Base-by-base conservation (phyloP, 768 basidiomycete species). In the Rhodotorula babjevae region DNA sequence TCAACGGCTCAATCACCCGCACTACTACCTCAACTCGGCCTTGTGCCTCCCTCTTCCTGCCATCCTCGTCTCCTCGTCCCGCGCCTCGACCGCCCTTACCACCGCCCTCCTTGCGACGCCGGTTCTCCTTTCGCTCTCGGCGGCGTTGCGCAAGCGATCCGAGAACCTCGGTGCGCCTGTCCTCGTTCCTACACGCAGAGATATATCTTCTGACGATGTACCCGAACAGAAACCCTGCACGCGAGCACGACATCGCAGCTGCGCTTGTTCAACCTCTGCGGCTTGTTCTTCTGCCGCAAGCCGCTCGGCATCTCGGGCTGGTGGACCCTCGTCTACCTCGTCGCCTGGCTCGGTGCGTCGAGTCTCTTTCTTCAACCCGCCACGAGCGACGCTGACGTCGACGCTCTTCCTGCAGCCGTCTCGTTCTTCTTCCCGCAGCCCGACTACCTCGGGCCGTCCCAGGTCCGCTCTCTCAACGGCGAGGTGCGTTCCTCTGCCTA, bases 361-460 rank as follows among this genome's bases (percentile, higher is more conserved):
- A 10, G n/a, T 29, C 14, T 31, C 25, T 33, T 3, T 23, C 23
- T 25, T 25, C 27, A 25, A 23, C 23, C 1, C 25, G 6, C 25
- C 50, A 11, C 8, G 9, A 25, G 25, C 49, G 19, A 16, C 21
- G 21, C 21, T 49, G 47, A 23, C 23, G 19, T 21, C 19, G 0
- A 0, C 40, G 21, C 16, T 50, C 4, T 31, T 11, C 52, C n/a
- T 29, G 31, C 67, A 61, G 71, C 59, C 27, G 31, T 59, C 15
- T 42, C 49, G n/a, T 71, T 75, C 67, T 67, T 72, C 27, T 59
- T 56, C 29, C 74, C 74, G 14, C 74, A 75, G 55, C 74, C 74
- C 2, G 23, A 31, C 2, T 75, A 75, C 42, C 71, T 72, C 42
- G 74, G 70, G 19, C 69, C 63, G 2, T 36, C 49, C 10, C 42